Conservation (phyloP, 148 eudicot genomes). For the Rhododendron mucronatum region DNA sequence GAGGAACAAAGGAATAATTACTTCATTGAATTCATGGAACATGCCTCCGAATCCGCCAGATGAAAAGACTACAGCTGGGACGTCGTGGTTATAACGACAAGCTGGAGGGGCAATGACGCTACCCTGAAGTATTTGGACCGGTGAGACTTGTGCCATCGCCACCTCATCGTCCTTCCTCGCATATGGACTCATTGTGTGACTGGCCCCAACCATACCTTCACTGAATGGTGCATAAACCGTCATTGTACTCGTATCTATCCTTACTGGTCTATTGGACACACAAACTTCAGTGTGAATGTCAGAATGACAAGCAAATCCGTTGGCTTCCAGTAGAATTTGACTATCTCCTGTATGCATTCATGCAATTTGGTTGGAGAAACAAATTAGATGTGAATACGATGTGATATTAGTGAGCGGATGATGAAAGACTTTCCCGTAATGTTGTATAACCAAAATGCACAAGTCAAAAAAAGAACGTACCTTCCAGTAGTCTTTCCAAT, state of each 20-base stretch:
- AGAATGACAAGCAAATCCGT: neutral
- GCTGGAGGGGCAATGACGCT: neutral
- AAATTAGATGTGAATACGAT: neutral
- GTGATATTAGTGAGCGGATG: neutral
- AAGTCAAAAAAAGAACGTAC: slow-evolving; percentile 1
- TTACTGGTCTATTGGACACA: neutral
- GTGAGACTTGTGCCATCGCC: neutral
- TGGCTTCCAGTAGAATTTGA: neutral
- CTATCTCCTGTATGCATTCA: neutral
- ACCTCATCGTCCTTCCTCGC: neutral
- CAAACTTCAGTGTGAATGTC: neutral
- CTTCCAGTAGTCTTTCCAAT: slow-evolving; percentile 31
- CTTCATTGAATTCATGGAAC: neutral
- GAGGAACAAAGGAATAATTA: neutral
- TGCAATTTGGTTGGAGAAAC: no score
- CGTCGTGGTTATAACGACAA: neutral
- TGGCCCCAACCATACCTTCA: neutral
- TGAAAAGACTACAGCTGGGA: neutral
- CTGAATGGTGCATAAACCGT: neutral
- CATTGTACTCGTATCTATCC: neutral
- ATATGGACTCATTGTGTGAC: neutral
- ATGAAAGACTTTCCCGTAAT: no score
- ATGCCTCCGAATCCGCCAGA: neutral
- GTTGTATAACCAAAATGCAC: neutral
- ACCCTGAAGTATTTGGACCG: neutral